phyloP scores from a whole-genome alignment of 1,284 basidiomycete genomes.

The Lentinula novae-zelandiae region DNA sequence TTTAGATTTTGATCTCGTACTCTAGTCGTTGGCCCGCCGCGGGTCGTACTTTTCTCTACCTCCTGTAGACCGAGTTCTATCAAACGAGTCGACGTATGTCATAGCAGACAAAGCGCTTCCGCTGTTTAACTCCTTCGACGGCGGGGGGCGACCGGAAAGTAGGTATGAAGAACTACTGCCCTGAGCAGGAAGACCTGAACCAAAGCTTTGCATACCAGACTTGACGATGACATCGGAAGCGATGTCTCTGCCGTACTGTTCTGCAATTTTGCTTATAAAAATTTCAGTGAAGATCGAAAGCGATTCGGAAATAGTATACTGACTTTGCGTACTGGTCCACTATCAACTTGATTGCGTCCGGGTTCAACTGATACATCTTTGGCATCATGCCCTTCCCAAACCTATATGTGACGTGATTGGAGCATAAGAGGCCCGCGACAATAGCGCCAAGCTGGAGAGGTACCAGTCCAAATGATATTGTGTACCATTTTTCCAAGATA shows the following conservation, averaged over 20 bases:
- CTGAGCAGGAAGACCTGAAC: neutral
- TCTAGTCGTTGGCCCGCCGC: neutral
- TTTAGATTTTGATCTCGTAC: neutral
- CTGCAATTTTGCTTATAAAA: slow-evolving; percentile 7
- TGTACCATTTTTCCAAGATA: slow-evolving; percentile 4
- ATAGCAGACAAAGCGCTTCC: neutral
- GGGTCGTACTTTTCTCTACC: neutral
- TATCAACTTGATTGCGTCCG: slow-evolving; percentile 1
- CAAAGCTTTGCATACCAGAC: neutral
- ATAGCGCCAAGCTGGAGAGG: neutral
- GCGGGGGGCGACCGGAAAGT: neutral
- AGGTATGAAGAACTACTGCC: neutral
- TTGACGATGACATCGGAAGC: slow-evolving; percentile 3
- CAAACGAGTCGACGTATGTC: neutral
- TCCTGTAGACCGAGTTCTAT: neutral
- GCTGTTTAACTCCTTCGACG: neutral
- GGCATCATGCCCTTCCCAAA: slow-evolving; percentile 12
- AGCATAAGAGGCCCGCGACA: slow-evolving; percentile 4
- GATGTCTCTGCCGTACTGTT: slow-evolving; percentile 9
- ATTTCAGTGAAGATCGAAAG: neutral
- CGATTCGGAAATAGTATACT: neutral
- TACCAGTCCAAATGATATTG: neutral
- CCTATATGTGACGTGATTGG: slow-evolving; percentile 10
- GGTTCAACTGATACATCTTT: slow-evolving; percentile 3
- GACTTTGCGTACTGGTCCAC: slow-evolving; percentile 1